These are phyloP conservation scores for Verticillium dahliae DNA, from an alignment of 2,329 filamentous ascomycete species.

Conservation along the genomic window DNA sequence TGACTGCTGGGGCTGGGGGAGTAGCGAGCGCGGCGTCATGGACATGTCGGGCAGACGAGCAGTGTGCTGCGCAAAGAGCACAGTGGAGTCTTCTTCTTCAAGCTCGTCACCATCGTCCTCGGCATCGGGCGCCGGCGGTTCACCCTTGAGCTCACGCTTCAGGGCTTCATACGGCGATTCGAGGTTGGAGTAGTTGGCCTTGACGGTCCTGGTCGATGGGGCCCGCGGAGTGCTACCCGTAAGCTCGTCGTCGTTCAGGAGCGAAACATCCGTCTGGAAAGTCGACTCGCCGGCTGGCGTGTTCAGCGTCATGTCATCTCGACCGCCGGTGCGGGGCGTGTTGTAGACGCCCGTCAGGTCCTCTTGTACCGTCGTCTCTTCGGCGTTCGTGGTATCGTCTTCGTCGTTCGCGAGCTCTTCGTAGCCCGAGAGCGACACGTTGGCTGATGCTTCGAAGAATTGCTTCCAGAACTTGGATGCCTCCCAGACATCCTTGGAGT, in stretches of 20 bases:
- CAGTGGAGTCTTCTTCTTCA: conserved; percentile 35
- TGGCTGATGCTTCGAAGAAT: conserved; percentile 97
- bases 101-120: conserved; percentile 22
- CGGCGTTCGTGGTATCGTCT: conserved; percentile 33
- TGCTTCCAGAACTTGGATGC: conserved; percentile 99
- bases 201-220: conserved; percentile 41
- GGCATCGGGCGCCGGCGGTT: conserved; percentile 22
- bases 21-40: conserved; percentile 53
- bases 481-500: conserved; percentile 93
- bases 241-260: conserved; percentile 61
- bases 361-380: conserved; percentile 50
- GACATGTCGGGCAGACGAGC: conserved; percentile 55
- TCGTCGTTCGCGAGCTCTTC: conserved; percentile 74
- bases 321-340: conserved; percentile 32
- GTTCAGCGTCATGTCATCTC: conserved; percentile 30
- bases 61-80: conserved; percentile 45
- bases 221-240: conserved; percentile 63
- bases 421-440: conserved; percentile 92
- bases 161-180: conserved; percentile 72
- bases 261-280: conserved; percentile 51
- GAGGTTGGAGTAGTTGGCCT: conserved; percentile 55
- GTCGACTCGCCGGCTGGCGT: conserved; percentile 24
- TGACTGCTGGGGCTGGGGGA: conserved; percentile 26
- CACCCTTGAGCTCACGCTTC: conserved; percentile 56
- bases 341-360: conserved; percentile 37